Conservation (phyloP, 208 protist species). For the Angomonas deanei region DNA sequence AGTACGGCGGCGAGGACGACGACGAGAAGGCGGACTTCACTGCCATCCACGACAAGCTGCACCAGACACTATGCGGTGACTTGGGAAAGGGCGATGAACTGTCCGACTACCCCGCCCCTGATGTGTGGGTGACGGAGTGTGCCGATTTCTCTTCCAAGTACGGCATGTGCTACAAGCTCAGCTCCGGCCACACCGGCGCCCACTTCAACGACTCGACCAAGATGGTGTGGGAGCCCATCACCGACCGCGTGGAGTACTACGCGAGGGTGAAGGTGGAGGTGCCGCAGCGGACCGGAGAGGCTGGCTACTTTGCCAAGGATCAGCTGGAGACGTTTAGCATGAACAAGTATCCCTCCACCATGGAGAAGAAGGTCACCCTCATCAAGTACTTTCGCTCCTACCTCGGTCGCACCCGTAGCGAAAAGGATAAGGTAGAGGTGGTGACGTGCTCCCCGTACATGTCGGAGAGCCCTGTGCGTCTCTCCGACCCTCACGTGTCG, state of each 20-base stretch:
- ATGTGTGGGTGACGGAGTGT: constrained; percentile 89
- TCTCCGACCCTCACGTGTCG: constrained; percentile 47
- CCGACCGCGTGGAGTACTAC: constrained; percentile 77
- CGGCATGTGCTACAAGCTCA: constrained; percentile 95
- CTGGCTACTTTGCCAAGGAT: constrained; percentile 55
- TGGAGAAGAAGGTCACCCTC: constrained; percentile 96
- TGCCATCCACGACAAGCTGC: constrained; percentile 54
- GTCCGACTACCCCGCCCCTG: constrained; percentile 16
- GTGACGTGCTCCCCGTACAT: constrained; percentile 54
- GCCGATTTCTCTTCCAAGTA: constrained; percentile 97
- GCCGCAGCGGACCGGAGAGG: constrained; percentile 16
- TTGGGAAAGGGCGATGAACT: not conserved
- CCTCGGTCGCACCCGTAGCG: constrained; percentile 39
- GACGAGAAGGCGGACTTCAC: constrained; percentile 43
- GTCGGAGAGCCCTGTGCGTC: constrained; percentile 16
- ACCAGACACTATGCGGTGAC: constrained; percentile 46
- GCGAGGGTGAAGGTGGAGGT: constrained; percentile 55
- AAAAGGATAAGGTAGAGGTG: constrained; percentile 48
- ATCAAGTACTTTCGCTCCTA: constrained; percentile 95
- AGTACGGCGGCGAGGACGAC: constrained; percentile 18
- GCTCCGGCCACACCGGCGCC: constrained; percentile 91
- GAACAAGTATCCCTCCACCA: constrained; percentile 54
- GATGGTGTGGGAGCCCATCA: constrained; percentile 87
- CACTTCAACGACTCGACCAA: constrained; percentile 98
- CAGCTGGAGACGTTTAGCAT: constrained; percentile 73